Conservation (phyloP, 805 yeast species). For the Sungouiella thailandica region DNA sequence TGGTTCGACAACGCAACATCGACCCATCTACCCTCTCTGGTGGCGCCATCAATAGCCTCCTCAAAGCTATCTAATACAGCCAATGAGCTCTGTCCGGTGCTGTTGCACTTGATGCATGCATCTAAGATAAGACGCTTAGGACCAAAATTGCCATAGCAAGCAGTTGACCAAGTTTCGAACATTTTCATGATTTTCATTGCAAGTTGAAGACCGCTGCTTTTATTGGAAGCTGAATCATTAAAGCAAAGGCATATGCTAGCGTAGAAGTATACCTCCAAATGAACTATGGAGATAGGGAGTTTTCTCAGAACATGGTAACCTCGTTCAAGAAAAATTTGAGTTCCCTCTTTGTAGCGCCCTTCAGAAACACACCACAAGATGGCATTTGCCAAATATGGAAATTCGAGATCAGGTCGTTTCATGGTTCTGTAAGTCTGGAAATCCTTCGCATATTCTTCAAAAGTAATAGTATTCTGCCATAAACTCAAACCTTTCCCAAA, state of each 20-base stretch:
- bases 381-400: slow-evolving; percentile 10
- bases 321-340: slow-evolving; percentile 9
- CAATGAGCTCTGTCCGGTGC: slow-evolving; percentile 20
- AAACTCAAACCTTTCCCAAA: slow-evolving; percentile 3
- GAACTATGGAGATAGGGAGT: slow-evolving; percentile 19
- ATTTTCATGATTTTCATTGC: slow-evolving; percentile 17
- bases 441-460: slow-evolving; percentile 6
- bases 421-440: neutral
- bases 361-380: slow-evolving; percentile 11
- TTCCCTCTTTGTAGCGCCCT: slow-evolving; percentile 17
- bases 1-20: slow-evolving; percentile 39
- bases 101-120: slow-evolving; percentile 22
- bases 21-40: slow-evolving; percentile 22
- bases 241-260: slow-evolving; percentile 15
- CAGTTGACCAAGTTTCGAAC: slow-evolving; percentile 29
- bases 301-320: slow-evolving; percentile 17
- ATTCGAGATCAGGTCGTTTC: slow-evolving; percentile 10
- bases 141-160: slow-evolving; percentile 34
- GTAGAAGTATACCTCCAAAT: slow-evolving; percentile 18
- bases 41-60: slow-evolving; percentile 38
- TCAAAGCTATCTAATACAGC: slow-evolving; percentile 42
- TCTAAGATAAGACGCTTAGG: slow-evolving; percentile 31
- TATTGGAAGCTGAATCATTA: slow-evolving; percentile 16
- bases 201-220: slow-evolving; percentile 15
- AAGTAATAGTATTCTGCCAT: slow-evolving; percentile 7